Conservation (phyloP, 2,329 filamentous ascomycete species). For the Beauveria rudraprayagi region DNA sequence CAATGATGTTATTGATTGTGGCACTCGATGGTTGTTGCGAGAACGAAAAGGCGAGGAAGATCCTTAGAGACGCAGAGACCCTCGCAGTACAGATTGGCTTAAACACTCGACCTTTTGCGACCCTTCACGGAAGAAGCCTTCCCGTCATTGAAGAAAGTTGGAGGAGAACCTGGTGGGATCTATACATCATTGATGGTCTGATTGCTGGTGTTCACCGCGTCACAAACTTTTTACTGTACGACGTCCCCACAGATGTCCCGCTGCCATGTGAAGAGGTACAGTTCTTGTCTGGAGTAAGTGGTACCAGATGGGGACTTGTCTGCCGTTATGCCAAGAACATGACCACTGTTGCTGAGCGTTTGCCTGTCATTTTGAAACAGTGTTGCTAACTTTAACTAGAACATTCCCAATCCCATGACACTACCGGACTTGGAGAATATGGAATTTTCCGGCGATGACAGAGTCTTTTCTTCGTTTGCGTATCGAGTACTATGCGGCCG, state of each 20-base stretch:
- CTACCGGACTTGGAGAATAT: slow-evolving; percentile 69
- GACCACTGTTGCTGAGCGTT: neutral
- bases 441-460: slow-evolving; percentile 63
- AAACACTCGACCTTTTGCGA: slow-evolving; percentile 60
- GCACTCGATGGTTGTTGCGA: slow-evolving; percentile 70
- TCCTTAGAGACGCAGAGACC: slow-evolving; percentile 60
- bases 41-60: slow-evolving; percentile 57
- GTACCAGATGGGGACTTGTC: neutral
- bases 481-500: slow-evolving; percentile 77
- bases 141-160: slow-evolving; percentile 71
- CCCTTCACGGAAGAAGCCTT: slow-evolving; percentile 53
- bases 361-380: neutral
- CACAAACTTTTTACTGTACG: slow-evolving; percentile 62
- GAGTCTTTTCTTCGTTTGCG: slow-evolving; percentile 72
- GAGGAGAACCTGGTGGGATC: slow-evolving; percentile 85
- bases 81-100: slow-evolving; percentile 70
- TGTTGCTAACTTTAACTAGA: slow-evolving; percentile 28
- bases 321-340: neutral
- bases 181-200: slow-evolving; percentile 75
- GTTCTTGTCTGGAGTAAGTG: slow-evolving; percentile 50
- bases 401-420: slow-evolving; percentile 50
- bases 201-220: slow-evolving; percentile 70
- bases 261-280: slow-evolving; percentile 80
- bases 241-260: slow-evolving; percentile 57
- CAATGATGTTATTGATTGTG: slow-evolving; percentile 68